Conservation (phyloP, 139 green algal species). For the Chlamydomonas asymmetrica region DNA sequence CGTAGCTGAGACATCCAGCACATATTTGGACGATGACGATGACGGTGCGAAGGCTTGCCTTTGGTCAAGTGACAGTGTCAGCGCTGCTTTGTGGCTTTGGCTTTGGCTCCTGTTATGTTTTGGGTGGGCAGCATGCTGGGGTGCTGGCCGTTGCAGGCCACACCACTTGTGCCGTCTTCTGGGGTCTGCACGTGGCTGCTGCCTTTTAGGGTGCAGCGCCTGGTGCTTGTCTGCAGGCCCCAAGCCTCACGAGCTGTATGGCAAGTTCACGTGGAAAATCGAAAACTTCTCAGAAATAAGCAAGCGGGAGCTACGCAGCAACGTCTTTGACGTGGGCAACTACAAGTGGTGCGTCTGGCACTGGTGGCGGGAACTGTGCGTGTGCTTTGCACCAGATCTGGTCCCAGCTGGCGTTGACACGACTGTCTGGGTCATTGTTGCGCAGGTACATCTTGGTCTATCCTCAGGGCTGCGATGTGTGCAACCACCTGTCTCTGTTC, state of each 20-base stretch:
- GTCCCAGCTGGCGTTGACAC: too few relatives aligned
- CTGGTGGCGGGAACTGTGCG: too few relatives aligned
- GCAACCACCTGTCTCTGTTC: conserved; percentile 97
- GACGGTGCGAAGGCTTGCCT: conserved; percentile 45
- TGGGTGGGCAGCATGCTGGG: too few relatives aligned
- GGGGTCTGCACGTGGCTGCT: too few relatives aligned
- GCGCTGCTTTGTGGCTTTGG: too few relatives aligned
- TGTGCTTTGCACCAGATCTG: too few relatives aligned
- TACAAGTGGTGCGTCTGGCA: conserved; percentile 96
- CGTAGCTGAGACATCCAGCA: conserved; percentile 58
- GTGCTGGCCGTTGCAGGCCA: too few relatives aligned
- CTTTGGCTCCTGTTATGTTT: too few relatives aligned
- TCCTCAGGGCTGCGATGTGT: conserved; percentile 95
- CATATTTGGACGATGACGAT: conserved; percentile 77
- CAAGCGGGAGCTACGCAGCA: conserved; percentile 93
- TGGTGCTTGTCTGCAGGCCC: conserved; percentile 35
- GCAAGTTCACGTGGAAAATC: conserved; percentile 98
- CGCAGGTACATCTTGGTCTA: conserved; percentile 97
- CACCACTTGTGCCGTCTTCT: too few relatives aligned
- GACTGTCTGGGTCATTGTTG: too few relatives aligned
- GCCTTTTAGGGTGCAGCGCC: too few relatives aligned
- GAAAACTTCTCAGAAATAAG: conserved; percentile 92
- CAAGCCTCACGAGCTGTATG: conserved; percentile 85
- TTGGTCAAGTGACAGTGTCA: too few relatives aligned
- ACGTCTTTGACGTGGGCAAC: conserved; percentile 89